These are phyloP conservation scores for Cladorrhinum sp. DNA, from an alignment of 2,329 filamentous ascomycete genomes.

Conservation along the genomic window DNA sequence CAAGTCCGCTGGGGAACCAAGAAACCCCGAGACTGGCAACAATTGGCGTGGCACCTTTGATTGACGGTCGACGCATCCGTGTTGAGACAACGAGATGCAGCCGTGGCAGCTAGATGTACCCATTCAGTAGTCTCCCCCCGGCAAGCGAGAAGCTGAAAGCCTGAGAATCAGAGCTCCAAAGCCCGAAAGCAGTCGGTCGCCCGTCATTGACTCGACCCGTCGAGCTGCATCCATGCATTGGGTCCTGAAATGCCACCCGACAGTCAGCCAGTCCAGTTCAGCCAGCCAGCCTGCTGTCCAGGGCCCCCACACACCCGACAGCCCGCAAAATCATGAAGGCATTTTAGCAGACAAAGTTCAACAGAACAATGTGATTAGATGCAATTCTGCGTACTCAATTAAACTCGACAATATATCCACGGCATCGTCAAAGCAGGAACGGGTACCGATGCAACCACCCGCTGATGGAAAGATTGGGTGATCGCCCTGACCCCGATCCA, in stretches of 20 bases:
- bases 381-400: neutral
- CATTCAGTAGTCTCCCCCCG: neutral
- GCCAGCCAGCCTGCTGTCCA: neutral
- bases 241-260: neutral
- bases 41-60: neutral
- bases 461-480: slow-evolving; percentile 3
- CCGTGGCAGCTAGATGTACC: neutral
- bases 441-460: slow-evolving; percentile 20
- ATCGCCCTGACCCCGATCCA: slow-evolving; percentile 18
- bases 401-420: neutral
- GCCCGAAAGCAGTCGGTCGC: neutral
- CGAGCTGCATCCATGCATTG: neutral
- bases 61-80: neutral
- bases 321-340: no score
- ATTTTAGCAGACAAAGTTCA: neutral
- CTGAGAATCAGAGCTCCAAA: neutral
- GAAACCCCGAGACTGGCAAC: neutral
- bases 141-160: neutral
- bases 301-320: neutral
- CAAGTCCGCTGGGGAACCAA: neutral
- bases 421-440: neutral
- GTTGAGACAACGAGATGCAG: neutral
- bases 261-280: neutral
- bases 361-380: neutral
- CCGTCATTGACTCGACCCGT: neutral